Conservation (phyloP, 2,329 filamentous ascomycete species). For the Aspergillus fructus region DNA sequence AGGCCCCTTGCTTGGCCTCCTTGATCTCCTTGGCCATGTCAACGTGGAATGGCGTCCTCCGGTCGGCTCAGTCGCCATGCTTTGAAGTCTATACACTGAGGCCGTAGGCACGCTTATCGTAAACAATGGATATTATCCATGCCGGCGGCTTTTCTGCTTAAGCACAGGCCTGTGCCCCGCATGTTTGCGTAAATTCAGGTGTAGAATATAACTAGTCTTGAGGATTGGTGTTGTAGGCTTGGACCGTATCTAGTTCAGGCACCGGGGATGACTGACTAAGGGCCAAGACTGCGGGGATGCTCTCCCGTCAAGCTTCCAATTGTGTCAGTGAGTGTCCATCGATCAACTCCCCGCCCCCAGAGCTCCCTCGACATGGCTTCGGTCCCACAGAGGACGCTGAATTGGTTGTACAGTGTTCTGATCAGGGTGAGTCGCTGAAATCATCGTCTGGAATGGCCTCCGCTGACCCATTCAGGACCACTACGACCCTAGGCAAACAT, state of each 20-base stretch:
- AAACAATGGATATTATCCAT: no score
- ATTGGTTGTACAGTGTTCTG: conserved; percentile 92
- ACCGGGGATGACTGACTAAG: conserved; percentile 1
- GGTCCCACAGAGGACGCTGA: conserved; percentile 85
- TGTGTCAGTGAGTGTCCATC: not conserved
- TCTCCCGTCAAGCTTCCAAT: not conserved
- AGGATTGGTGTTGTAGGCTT: not conserved
- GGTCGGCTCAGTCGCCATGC: not conserved
- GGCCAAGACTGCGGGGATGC: conserved; percentile 13
- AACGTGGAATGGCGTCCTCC: not conserved
- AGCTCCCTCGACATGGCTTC: conserved; percentile 50
- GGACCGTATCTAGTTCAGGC: not conserved
- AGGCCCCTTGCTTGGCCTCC: not conserved
- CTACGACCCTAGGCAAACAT: conserved; percentile 65
- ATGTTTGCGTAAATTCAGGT: not conserved
- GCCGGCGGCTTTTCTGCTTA: no score
- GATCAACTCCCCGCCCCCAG: conserved; percentile 3
- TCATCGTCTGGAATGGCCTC: conserved; percentile 1
- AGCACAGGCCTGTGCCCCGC: not conserved
- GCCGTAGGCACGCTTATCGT: not conserved
- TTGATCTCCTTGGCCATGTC: not conserved
- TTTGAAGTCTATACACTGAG: not conserved
- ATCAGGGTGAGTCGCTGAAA: conserved; percentile 58
- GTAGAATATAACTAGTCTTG: not conserved
- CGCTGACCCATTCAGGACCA: conserved; percentile 31